Percentiles rank a stretch among this genome's conserved stretches.
Conservation (phyloP, 345 rosid genomes). For the Euclidium syriacum region DNA sequence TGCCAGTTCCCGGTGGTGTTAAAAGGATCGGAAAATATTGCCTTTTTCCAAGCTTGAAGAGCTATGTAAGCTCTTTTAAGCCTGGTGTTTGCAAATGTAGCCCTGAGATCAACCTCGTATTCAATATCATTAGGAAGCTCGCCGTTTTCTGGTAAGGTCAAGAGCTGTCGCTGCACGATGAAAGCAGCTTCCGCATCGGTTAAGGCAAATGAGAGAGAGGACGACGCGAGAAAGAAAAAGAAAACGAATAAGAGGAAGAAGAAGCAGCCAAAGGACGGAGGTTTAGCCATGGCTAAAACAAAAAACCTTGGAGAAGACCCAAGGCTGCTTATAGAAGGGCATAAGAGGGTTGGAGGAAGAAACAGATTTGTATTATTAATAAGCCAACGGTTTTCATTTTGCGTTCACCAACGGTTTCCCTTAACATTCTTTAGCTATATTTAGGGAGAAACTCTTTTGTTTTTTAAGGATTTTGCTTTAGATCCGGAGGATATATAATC, state of each 20-base stretch:
- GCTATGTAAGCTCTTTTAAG: conserved; percentile 61
- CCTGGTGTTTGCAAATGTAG: conserved; percentile 50
- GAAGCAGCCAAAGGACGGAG: conserved; percentile 49
- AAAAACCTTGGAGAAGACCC: conserved; percentile 56
- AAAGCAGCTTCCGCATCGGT: conserved; percentile 50
- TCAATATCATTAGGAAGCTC: conserved; percentile 37
- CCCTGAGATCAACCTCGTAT: conserved; percentile 30
- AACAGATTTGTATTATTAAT: conserved; percentile 22
- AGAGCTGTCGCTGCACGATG: conserved; percentile 67
- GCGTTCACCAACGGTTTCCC: conserved; percentile 12
- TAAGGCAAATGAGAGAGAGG: conserved; percentile 40
- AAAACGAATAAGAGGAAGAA: conserved; percentile 34
- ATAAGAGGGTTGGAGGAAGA: conserved; percentile 23
- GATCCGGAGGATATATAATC: conserved; percentile 9
- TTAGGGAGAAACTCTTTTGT: conserved; percentile 13
- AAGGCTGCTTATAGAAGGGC: conserved; percentile 63
- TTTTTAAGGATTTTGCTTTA: conserved; percentile 17
- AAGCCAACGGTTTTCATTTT: conserved; percentile 11
- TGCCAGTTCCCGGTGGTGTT: conserved; percentile 72
- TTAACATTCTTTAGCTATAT: conserved; percentile 21
- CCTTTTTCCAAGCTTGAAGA: conserved; percentile 77
- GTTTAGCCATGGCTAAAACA: conserved; percentile 37
- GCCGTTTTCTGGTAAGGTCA: conserved; percentile 34
- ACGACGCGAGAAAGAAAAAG: conserved; percentile 11
- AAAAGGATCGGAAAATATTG: conserved; percentile 66